Evolutionary conservation across 305 asterid genomes (phyloP).

Genomic region (Fraxinus paxiana): DNA sequence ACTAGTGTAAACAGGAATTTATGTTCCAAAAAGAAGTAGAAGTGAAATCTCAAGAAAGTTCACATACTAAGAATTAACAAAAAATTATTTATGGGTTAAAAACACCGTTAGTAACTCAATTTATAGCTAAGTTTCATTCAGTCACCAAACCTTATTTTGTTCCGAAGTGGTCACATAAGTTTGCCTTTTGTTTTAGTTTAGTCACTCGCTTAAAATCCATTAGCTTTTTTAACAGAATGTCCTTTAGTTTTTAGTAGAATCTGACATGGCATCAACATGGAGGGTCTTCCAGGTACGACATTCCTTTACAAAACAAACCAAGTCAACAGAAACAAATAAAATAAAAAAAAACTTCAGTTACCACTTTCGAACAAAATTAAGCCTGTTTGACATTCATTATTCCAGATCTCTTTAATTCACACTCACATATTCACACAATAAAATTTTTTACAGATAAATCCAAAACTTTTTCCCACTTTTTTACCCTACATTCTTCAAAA

Average conservation of each 20-base stretch:
- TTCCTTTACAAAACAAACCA: not conserved
- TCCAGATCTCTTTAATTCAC: not conserved
- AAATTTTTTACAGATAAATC: not conserved
- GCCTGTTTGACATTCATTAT: not conserved
- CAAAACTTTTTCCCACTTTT: not conserved
- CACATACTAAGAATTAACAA: not conserved
- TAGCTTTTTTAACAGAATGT: not conserved
- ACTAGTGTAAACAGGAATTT: not conserved
- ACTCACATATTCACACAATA: not conserved
- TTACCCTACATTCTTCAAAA: not conserved
- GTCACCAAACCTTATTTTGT: not conserved
- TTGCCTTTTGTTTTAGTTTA: not conserved
- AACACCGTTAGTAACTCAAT: not conserved
- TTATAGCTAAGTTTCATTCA: not conserved
- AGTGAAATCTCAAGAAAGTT: not conserved
- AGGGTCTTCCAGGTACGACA: not conserved
- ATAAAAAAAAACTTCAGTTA: not conserved
- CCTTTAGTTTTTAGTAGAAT: not conserved
- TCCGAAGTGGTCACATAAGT: not conserved
- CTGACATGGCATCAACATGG: not conserved
- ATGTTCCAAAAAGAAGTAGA: not conserved
- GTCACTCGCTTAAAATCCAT: not conserved
- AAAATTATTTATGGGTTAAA: not conserved
- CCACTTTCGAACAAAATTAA: not conserved
- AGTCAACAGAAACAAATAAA: not conserved